These are phyloP conservation scores for Stenocarpella maydis DNA, from an alignment of 2,329 filamentous ascomycete species.

Conservation along the genomic window DNA sequence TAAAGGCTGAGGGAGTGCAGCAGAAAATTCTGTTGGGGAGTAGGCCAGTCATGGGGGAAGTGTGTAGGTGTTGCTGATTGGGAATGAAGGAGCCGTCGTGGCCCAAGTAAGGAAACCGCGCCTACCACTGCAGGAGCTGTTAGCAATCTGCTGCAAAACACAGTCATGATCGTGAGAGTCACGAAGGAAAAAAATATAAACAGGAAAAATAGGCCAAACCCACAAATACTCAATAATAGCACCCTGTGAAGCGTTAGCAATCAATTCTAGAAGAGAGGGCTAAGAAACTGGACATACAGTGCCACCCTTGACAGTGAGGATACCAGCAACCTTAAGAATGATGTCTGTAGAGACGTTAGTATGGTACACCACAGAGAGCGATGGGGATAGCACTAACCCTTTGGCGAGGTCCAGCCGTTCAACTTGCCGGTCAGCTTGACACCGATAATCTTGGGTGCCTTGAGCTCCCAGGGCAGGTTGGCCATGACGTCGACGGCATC, in stretches of 20 bases:
- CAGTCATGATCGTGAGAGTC: too few relatives aligned
- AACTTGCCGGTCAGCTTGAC: conserved; percentile 91
- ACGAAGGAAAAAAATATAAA: too few relatives aligned
- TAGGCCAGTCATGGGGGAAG: too few relatives aligned
- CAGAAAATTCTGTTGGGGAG: not conserved
- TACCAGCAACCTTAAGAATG: conserved; percentile 96
- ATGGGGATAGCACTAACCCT: conserved; percentile 66
- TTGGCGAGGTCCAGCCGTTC: conserved; percentile 90
- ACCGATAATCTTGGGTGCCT: conserved; percentile 97
- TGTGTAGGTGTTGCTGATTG: too few relatives aligned
- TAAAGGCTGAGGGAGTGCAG: too few relatives aligned
- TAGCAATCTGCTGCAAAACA: not conserved
- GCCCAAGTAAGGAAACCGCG: too few relatives aligned
- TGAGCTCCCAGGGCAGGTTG: conserved; percentile 95
- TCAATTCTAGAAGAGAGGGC: too few relatives aligned
- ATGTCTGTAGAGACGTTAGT: conserved; percentile 68
- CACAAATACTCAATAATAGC: not conserved
- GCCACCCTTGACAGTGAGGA: conserved; percentile 96
- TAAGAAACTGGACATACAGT: conserved; percentile 63
- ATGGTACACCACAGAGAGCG: not conserved
- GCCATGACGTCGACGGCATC: conserved; percentile 99
- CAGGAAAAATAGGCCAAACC: not conserved
- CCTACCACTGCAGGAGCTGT: too few relatives aligned
- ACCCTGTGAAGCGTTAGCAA: not conserved
- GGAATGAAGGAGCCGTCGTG: too few relatives aligned